Base-by-base conservation (phyloP, 805 yeast genomes). In the Blastobotrys mokoenaii region DNA sequence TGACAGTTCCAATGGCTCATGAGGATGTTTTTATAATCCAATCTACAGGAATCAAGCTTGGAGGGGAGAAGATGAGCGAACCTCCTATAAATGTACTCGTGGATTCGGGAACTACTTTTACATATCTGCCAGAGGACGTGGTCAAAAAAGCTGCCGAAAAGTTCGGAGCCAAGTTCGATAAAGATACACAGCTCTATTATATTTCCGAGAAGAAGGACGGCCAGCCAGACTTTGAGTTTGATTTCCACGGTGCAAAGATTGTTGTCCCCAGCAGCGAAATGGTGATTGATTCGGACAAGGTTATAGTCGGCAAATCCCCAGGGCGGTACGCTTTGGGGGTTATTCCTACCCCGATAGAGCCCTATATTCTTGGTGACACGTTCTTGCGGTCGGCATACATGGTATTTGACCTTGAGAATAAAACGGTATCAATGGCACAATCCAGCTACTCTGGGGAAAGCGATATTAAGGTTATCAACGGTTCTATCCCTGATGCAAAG, bases 381-480 rank as follows among this genome's bases (percentile, higher is more conserved):
- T 69, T 80, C 53, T 62, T 80, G 47, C 67, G 79, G 48, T 69
- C 74, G 46, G 79, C 80, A 1, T 82, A 80, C 58, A 68, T 77
- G 16, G 84, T 79, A n/a, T 79, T 73, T 59, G 82, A 82, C 60
- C 63, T 79, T 44, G 84, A 78, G 27, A 72, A 71, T 53, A 63
- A 62, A 43, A 70, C 74, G 53, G 65, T 82, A 33, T 77, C 82
- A 2, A 50, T 82, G 56, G 83, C 79, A 17, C 74, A 71, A 55
- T 73, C 71, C 1, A 48, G 40, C n/a, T 43, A 27, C 17, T 16
- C 14, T 10, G 15, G 20, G 17, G 2, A 7, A 18, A 9, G 36
- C 25, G 15, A 37, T 17, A 35, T 36, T 9, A 14, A 29, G 20
- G 45, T 43, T 4, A 37, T 37, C 12, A n/a, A 17, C 25, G 41